These are phyloP conservation scores for Grigorovia yakushimaensis DNA, from an alignment of 805 yeast genomes.

Conservation along the genomic window DNA sequence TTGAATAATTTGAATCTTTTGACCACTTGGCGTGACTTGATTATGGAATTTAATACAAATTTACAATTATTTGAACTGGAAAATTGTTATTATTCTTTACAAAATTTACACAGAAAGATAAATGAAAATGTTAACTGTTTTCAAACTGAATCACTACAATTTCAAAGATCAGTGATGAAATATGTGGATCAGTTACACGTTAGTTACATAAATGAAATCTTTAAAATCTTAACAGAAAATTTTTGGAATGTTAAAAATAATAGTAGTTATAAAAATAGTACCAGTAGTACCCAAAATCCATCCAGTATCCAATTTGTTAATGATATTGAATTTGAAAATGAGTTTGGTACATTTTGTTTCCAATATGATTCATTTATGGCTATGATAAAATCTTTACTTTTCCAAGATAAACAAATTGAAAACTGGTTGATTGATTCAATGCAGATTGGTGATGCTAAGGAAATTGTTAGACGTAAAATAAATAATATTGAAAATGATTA, in stretches of 20 bases:
- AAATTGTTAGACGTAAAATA: constrained; percentile 13
- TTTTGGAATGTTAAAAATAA: constrained; percentile 18
- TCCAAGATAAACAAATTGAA: constrained; percentile 5
- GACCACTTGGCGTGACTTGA: constrained; percentile 14
- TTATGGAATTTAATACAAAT: constrained; percentile 24
- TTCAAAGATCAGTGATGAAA: constrained; percentile 20
- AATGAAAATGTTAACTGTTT: constrained; percentile 8
- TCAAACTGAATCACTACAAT: constrained; percentile 17
- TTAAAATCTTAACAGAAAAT: constrained; percentile 9
- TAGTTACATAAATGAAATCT: constrained; percentile 12
- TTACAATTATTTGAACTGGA: constrained; percentile 22
- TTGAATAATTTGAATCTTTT: constrained; percentile 15
- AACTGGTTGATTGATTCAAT: constrained; percentile 21
- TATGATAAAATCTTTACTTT: constrained; percentile 12
- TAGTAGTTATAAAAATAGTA: constrained; percentile 8
- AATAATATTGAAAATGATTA: constrained; percentile 10
- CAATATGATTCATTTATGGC: constrained; percentile 13
- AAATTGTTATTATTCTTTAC: constrained; percentile 25
- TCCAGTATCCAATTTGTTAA: background rate
- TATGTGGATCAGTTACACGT: constrained; percentile 23
- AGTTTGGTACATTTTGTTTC: constrained; percentile 9
- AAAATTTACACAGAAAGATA: constrained; percentile 18
- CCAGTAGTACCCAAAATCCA: constrained; percentile 4
- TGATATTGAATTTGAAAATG: constrained; percentile 3
- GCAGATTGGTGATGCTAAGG: constrained; percentile 15